Evolutionary conservation across 2,329 filamentous ascomycete species (phyloP), one percentile per base, ranked within the genome.

Genomic region (Fusarium napiforme): DNA sequence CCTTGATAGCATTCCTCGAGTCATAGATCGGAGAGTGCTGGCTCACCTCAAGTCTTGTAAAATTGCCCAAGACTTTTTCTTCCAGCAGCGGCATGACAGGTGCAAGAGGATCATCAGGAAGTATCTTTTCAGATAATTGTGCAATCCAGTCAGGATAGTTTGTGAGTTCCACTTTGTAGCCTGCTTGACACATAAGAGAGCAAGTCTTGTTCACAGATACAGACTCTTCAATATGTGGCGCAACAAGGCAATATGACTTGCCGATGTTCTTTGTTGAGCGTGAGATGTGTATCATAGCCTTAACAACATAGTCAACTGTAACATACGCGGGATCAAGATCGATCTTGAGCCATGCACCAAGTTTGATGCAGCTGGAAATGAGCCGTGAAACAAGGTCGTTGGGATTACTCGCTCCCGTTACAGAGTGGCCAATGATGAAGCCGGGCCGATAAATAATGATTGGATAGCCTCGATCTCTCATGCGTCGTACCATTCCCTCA

Each of bases 11-110:
- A 18, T 61, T 61, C 16, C 39, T 23, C 4, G 49, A 36, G 15
- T 61, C 59, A 4, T 61, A 61, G 15, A 56, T 16, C 4, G 59
- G 59, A 32, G 59, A 28, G 18, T 61, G 30, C 49, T 61, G 59
- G 39, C 59, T 61, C 5, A 61, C 49, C n/a, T 61, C 59, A 18
- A 61, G 59, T 21, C 59, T 56, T 12, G 59, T 61, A 19, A 61
- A 45, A 21, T 26, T 61, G 11, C 59, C 49, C 23, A 61, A 30
- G 15, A 61, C 49, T 19, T 45, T 61, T 21, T 61, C 59, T 18
- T 61, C 49, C 2, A 61, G 19, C 1, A 61, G n/a, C 1, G 59
- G 49, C 59, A 61, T 61, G 21, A 56, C 59, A 37, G 59, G 47
- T 7, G 59, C 49, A 28, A 61, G 59, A 23, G 59, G 59, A 14